These are phyloP conservation scores for Aspergillus sp. DNA, from an alignment of 2,329 filamentous ascomycete genomes.

Conservation along the genomic window DNA sequence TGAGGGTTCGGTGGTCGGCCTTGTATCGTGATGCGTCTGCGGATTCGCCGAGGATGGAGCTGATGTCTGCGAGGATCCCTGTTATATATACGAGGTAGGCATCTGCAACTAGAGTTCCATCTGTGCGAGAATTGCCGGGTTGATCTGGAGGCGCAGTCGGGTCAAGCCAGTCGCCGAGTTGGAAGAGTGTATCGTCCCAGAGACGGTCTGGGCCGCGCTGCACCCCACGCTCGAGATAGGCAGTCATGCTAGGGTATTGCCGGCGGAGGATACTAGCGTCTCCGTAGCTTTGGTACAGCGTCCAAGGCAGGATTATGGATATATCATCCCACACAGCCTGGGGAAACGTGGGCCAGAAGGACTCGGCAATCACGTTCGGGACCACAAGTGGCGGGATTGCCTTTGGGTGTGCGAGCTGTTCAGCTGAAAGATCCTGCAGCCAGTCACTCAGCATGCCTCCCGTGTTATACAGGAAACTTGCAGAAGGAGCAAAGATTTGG, in stretches of 20 bases:
- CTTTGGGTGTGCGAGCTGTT: slow-evolving; percentile 29
- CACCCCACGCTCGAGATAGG: slow-evolving; percentile 38
- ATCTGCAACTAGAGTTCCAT: slow-evolving; percentile 38
- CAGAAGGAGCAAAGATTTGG: slow-evolving; percentile 52
- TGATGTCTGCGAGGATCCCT: slow-evolving; percentile 29
- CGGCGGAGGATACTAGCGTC: slow-evolving; percentile 35
- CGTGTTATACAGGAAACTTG: slow-evolving; percentile 56
- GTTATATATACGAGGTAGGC: slow-evolving; percentile 40
- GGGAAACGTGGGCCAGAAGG: slow-evolving; percentile 15
- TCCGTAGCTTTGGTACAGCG: slow-evolving; percentile 33
- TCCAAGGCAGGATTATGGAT: slow-evolving; percentile 37
- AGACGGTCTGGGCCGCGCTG: slow-evolving; percentile 32
- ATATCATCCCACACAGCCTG: slow-evolving; percentile 44
- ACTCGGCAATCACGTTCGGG: slow-evolving; percentile 22
- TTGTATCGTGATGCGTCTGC: slow-evolving; percentile 23
- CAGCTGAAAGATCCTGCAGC: slow-evolving; percentile 49
- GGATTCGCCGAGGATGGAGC: slow-evolving; percentile 20
- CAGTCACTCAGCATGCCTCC: slow-evolving; percentile 52
- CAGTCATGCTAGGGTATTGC: slow-evolving; percentile 37
- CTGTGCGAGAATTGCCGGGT: slow-evolving; percentile 33
- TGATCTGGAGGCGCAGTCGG: slow-evolving; percentile 37
- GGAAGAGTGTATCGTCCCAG: slow-evolving; percentile 35
- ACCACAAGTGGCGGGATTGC: slow-evolving; percentile 34
- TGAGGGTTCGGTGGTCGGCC: slow-evolving; percentile 17
- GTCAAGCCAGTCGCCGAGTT: slow-evolving; percentile 46